Evolutionary conservation across 1,284 basidiomycete species (phyloP).

Genomic region (Trametes sp.): DNA sequence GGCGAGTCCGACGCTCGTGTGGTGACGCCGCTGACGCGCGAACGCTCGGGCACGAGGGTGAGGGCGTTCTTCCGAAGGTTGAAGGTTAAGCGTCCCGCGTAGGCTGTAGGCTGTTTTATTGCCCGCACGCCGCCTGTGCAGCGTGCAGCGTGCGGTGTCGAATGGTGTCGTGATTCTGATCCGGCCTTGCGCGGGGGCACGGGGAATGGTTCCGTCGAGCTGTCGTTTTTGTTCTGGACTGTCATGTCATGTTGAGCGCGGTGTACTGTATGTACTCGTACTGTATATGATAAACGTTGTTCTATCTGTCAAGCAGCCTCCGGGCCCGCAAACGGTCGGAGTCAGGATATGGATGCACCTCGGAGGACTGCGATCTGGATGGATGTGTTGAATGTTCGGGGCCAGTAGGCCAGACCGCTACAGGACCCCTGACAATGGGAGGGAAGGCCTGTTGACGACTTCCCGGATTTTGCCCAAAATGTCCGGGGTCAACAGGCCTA

Average conservation of each 20-base stretch:
- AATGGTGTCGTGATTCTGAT: too few relatives aligned
- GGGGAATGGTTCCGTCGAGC: not conserved
- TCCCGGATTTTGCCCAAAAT: too few relatives aligned
- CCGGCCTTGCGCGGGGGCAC: too few relatives aligned
- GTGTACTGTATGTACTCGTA: not conserved
- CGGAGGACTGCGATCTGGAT: too few relatives aligned
- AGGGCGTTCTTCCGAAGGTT: conserved; percentile 9
- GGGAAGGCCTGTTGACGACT: too few relatives aligned
- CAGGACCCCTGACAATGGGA: too few relatives aligned
- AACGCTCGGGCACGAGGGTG: not conserved
- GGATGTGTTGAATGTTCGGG: too few relatives aligned
- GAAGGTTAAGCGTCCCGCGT: conserved; percentile 7
- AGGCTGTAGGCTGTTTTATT: conserved; percentile 4
- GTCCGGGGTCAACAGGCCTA: too few relatives aligned
- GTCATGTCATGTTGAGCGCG: not conserved
- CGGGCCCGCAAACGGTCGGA: too few relatives aligned
- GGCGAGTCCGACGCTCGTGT: not conserved
- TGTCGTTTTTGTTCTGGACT: not conserved
- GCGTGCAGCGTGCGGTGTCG: too few relatives aligned
- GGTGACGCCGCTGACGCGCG: not conserved
- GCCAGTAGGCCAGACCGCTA: too few relatives aligned
- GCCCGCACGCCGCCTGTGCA: too few relatives aligned
- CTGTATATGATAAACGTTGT: not conserved
- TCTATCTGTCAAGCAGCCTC: not conserved
- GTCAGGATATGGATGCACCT: not conserved